phyloP scores from a whole-genome alignment of 2,329 filamentous ascomycete species.

The Dissoconium aciculare region DNA sequence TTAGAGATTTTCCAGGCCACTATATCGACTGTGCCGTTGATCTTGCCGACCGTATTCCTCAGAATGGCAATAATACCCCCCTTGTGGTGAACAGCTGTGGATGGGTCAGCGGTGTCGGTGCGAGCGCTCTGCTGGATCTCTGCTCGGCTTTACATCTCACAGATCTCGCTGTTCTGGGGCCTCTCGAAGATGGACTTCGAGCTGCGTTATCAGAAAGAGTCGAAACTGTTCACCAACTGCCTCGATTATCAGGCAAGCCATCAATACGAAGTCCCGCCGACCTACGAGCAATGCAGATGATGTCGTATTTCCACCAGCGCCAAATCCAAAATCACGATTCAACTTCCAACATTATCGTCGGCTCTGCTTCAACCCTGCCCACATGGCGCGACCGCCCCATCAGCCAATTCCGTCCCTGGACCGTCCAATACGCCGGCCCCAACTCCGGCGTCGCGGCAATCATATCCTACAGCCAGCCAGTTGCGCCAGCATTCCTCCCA shows the following conservation, averaged over 20 bases:
- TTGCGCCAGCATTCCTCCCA: constrained; percentile 41
- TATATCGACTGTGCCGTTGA: constrained; percentile 51
- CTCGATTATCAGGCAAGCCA: constrained; percentile 44
- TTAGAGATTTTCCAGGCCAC: constrained; percentile 50
- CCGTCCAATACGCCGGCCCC: constrained; percentile 43
- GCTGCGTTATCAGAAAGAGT: constrained; percentile 14
- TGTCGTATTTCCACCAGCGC: constrained; percentile 57
- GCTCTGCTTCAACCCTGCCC: no score
- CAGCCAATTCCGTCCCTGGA: constrained; percentile 42
- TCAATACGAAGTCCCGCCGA: constrained; percentile 48
- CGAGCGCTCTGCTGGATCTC: constrained; percentile 48
- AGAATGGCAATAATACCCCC: constrained; percentile 35
- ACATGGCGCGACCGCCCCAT: constrained; percentile 43
- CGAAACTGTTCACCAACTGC: constrained; percentile 36
- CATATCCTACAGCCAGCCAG: constrained; percentile 51
- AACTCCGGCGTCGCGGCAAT: constrained; percentile 47
- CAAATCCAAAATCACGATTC: constrained; percentile 1
- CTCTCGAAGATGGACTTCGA: constrained; percentile 39
- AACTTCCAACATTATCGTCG: no score
- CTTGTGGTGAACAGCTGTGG: constrained; percentile 61
- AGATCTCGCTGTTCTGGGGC: constrained; percentile 54
- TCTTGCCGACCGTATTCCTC: constrained; percentile 41
- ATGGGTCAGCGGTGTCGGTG: constrained; percentile 56
- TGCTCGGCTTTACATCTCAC: constrained; percentile 40
- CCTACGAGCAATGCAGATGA: constrained; percentile 57